These are phyloP conservation scores for Ophiostoma quercus DNA, from an alignment of 2,329 filamentous ascomycete species.

Conservation along the genomic window DNA sequence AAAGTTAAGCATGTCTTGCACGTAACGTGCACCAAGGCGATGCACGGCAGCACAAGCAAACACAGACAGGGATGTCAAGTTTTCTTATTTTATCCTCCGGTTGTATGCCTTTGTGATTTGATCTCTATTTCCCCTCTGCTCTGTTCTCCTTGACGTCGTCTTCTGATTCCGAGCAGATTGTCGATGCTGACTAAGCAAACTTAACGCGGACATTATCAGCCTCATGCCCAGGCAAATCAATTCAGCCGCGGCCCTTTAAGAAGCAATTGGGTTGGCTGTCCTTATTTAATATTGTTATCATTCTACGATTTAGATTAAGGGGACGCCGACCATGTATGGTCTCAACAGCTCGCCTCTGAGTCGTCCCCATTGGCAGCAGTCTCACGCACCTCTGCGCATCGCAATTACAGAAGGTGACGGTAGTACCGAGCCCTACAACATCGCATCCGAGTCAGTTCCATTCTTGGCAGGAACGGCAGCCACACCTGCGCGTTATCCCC, in stretches of 20 bases:
- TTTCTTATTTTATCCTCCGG: not conserved
- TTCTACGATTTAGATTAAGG: not conserved
- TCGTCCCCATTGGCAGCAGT: not conserved
- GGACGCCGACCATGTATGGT: not conserved
- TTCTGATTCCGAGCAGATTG: not conserved
- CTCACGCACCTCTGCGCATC: not conserved
- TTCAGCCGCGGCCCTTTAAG: not conserved
- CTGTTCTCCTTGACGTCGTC: not conserved
- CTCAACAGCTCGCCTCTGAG: not conserved
- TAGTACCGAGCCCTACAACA: not conserved
- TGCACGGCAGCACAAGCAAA: not conserved
- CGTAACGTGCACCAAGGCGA: not conserved
- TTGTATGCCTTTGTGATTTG: not conserved
- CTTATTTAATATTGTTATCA: too few relatives aligned
- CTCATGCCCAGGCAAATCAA: not conserved
- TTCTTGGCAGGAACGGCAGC: not conserved
- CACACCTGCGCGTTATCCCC: not conserved
- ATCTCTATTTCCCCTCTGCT: not conserved
- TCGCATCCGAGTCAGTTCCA: not conserved
- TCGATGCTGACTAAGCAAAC: not conserved
- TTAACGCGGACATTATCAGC: not conserved
- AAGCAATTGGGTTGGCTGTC: not conserved
- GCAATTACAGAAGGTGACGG: not conserved
- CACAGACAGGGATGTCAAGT: not conserved
- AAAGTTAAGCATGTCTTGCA: slow-evolving; percentile 6